Percentiles rank a stretch among this genome's conserved stretches.
Evolutionary conservation across 1,139 yeast species (phyloP).

Genomic region (Hyphopichia buzzinii): DNA sequence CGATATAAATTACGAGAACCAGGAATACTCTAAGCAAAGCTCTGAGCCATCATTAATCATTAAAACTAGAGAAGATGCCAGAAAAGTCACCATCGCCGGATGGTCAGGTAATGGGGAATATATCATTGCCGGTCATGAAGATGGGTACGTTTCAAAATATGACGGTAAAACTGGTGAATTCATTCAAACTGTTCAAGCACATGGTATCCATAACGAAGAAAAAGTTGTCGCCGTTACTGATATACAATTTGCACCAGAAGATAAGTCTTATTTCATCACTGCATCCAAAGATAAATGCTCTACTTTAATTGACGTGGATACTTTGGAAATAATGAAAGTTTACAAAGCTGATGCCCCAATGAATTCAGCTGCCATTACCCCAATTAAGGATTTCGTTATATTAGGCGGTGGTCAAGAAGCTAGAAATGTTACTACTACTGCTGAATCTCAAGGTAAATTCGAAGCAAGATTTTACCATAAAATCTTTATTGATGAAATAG

Average conservation of each 20-base stretch:
- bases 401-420: slow-evolving; percentile 99
- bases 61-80: slow-evolving; percentile 58
- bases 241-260: slow-evolving; percentile 80
- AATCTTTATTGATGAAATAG: slow-evolving; percentile 91
- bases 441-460: slow-evolving; percentile 92
- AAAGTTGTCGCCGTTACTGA: slow-evolving; percentile 63
- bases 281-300: slow-evolving; percentile 92
- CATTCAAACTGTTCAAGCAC: slow-evolving; percentile 58
- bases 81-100: slow-evolving; percentile 80
- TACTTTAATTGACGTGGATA: slow-evolving; percentile 74
- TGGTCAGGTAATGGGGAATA: slow-evolving; percentile 78
- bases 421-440: slow-evolving; percentile 93
- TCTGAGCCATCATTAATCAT: slow-evolving; percentile 60
- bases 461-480: slow-evolving; percentile 97
- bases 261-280: slow-evolving; percentile 85
- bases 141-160: slow-evolving; percentile 80
- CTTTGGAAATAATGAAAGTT: slow-evolving; percentile 68
- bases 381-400: slow-evolving; percentile 85
- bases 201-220: slow-evolving; percentile 62
- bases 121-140: slow-evolving; percentile 84
- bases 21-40: slow-evolving; percentile 37
- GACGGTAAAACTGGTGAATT: slow-evolving; percentile 75
- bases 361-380: slow-evolving; percentile 94
- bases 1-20: slow-evolving; percentile 46
- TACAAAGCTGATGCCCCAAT: slow-evolving; percentile 90